Base-by-base conservation (phyloP, 495 filamentous ascomycete species). In the Aspergillus diversus region DNA sequence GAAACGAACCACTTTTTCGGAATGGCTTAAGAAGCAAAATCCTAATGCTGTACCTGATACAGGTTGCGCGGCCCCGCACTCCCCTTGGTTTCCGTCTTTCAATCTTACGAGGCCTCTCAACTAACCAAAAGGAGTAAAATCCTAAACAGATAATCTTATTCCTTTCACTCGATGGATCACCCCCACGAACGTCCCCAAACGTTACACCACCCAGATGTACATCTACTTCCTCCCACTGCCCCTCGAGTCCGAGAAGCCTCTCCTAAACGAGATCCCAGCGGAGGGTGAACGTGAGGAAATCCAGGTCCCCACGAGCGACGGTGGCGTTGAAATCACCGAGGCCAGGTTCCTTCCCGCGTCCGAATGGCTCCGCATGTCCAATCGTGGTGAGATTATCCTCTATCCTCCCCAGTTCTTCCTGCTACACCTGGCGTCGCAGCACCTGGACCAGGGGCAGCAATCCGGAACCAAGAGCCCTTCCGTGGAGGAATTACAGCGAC, bases 121-220 rank as follows among this genome's bases (percentile, higher is more conserved):
- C 15, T 9, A 56, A 37, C 64, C 39, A 43, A 68, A 35, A 66
- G 47, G 56, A 66, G 34, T 5, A 37, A 61, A 12, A 55, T 5
- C 13, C 49, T 1, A 47, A 33, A 49, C 31, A 78, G 89, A 88
- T 0, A 76, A 78, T 53, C 78, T 99, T 33, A 80, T 91, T 31
- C 93, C 93, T 0, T 97, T 96, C 72, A 96, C 92, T 0, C 87
- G 89, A 55, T 98, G 95, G 95, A 83, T 97, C 46, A 98, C 95
- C 3, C 95, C 95, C 0, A 75, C 79, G 4, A 82, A 84, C 63
- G 75, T 89, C 3, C 83, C 87, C 1, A 89, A 87, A 68, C 84
- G 95, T 17, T 99, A 92, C 71, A 89, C 89, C 2, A 97, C 93
- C 7, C 92, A 97, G 71, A 97, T 99, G 93, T 99, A 98, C 71